Evolutionary conservation across 208 protist species (phyloP), one percentile per base, ranked within the genome.

Genomic region (Acanthamoeba royreba): DNA sequence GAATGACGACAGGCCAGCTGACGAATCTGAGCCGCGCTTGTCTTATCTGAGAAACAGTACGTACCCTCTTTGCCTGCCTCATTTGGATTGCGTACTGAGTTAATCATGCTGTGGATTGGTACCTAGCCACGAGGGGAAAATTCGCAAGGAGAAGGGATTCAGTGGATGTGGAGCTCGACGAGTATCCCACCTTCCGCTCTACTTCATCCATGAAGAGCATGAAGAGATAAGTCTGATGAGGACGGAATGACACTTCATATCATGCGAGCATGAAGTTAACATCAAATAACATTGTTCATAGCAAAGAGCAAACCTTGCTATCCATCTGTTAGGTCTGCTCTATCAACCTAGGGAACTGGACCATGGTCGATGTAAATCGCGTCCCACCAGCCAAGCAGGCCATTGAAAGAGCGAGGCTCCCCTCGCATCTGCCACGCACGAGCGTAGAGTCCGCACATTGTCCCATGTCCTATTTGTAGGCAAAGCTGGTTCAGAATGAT

Each of bases 361-460:
- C 19, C 47, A 17, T 52, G 28, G 25, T 90, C 83, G 49, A 90
- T 61, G 25, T 90, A 90, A 33, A 90, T 35, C 11, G 53, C 31
- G 19, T 90, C 83, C 83, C 83, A 90, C 83, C 83, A 90, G 35
- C 38, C 47, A 33, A 72, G 1, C 55, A 38, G 83, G 22, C 53
- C 83, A 4, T 90, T 42, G n/a, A 33, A 13, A 31, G 31, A 13
- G 35, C 15, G 3, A 4, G 53, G 53, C 55, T 69, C 22, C 8
- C 55, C 53, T 17, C 40, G 83, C 47, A 90, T 45, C 83, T 72
- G 83, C 83, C 83, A 90, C 35, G 83, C 55, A 9, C 83, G 83
- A 31, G 55, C 22, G 55, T 90, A 90, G 9, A 90, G 83, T 4
- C 83, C 83, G 22, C 25, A 22, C 28, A 90, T 22, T 5, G 55